These are phyloP conservation scores for Aspergillus carlsbadensis DNA, from an alignment of 495 filamentous ascomycete genomes.

Conservation along the genomic window DNA sequence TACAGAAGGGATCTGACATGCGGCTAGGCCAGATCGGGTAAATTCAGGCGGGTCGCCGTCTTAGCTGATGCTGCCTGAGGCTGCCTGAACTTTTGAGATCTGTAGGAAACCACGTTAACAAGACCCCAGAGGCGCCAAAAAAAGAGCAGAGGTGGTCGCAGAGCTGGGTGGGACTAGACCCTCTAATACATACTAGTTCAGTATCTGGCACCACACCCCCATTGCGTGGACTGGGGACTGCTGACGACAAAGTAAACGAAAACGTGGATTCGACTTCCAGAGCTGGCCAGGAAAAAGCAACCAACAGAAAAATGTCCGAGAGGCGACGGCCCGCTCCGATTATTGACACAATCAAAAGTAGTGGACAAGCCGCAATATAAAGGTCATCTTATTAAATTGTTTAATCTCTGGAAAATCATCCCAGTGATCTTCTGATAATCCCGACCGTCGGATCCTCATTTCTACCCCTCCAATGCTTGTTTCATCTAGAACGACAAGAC, in stretches of 20 bases:
- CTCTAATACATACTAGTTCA: not conserved
- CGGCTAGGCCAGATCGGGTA: slow-evolving; percentile 17
- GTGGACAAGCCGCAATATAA: not conserved
- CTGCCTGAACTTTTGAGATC: slow-evolving; percentile 8
- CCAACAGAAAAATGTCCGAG: slow-evolving; percentile 13
- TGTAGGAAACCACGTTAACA: not conserved
- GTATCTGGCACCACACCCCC: not conserved
- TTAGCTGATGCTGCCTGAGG: slow-evolving; percentile 15
- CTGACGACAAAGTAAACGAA: slow-evolving; percentile 18
- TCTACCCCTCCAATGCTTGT: slow-evolving; percentile 4
- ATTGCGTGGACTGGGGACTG: slow-evolving; percentile 17
- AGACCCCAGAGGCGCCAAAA: too few relatives aligned
- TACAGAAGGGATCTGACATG: slow-evolving; percentile 9
- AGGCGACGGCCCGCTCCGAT: slow-evolving; percentile 10
- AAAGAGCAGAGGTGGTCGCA: too few relatives aligned
- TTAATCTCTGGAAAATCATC: not conserved
- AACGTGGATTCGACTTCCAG: not conserved
- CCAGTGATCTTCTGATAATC: too few relatives aligned
- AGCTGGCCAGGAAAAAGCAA: not conserved
- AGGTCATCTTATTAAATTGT: not conserved
- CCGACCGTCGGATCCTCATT: too few relatives aligned
- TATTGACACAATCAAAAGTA: not conserved
- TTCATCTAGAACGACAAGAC: slow-evolving; percentile 13
- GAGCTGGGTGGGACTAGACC: too few relatives aligned
- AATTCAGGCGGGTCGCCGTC: slow-evolving; percentile 2